Base-by-base conservation (phyloP, 2,329 filamentous ascomycete species). In the Trichoderma afroharzianum region DNA sequence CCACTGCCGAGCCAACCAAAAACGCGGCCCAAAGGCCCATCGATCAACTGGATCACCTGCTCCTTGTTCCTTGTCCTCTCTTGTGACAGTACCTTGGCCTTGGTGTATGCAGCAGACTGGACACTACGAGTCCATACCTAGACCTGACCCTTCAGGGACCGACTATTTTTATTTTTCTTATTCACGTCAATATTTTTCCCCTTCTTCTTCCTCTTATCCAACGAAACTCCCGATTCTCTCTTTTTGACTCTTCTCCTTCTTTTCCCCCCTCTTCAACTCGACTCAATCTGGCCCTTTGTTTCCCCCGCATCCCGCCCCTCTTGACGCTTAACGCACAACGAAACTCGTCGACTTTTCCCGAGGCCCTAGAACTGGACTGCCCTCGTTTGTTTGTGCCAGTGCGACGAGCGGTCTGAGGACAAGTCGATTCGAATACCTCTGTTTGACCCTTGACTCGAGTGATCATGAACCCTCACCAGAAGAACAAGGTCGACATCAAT, bases 401-500 rank as follows among this genome's bases (percentile, higher is more conserved):
- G 55, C 57, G 39, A 68, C 66, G 18, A 53, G 39, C 57, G 36
- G n/a, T 39, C 28, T 21, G 28, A 26, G 53, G 6, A 67, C 71
- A 62, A 26, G 11, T 18, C 39, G 39, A 68, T 21, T 43, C 57
- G 26, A 28, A 28, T 26, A 18, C 24, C 36, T 26, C 33, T 39
- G 33, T 18, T 28, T 28, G 50, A n/a, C 55, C 21, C 1, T 21
- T 43, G 14, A 28, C 26, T 24, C 24, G n/a, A 63, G 39, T 70
- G 69, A 86, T 77, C 75, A 97, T 98, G 94, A 98, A 98, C 83
- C 95, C 95, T 77, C 94, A 95, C 82, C 93, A 98, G 88, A 95
- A 97, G 88, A 98, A 98, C 88, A 98, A 99, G 88, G 88, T 98
- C 79, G 96, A 99, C 84, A 88, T 98, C 84, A 95, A 89, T 87